Percentiles rank a stretch among this genome's conserved stretches.
Conservation (phyloP, 148 eudicot genomes). For the Bassia scoparia region DNA sequence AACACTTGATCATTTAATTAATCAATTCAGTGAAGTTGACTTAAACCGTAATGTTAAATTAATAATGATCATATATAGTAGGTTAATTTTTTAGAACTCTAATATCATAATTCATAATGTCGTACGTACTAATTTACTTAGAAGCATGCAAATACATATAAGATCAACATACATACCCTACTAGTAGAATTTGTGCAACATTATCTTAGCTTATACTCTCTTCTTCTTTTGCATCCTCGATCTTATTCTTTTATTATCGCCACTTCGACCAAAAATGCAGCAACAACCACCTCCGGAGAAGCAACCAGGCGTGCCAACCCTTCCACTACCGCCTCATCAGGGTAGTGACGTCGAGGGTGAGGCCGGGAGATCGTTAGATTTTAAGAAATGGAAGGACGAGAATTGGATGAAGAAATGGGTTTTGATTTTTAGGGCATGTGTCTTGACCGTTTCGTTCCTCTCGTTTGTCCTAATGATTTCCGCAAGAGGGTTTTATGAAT, state of each 20-base stretch:
- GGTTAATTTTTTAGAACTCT: no score
- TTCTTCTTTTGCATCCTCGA: not conserved
- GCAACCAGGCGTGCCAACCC: not conserved
- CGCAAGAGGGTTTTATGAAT: conserved; percentile 37
- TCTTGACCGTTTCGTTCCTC: conserved; percentile 45
- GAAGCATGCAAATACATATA: no score
- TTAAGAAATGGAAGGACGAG: conserved; percentile 36
- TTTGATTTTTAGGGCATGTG: conserved; percentile 35
- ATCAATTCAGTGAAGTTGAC: no score
- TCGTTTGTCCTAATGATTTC: conserved; percentile 61
- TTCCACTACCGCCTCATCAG: conserved; percentile 16
- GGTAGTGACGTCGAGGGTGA: conserved; percentile 25
- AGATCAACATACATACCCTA: no score
- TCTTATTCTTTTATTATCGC: not conserved
- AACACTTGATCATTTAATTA: no score
- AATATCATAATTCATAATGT: no score
- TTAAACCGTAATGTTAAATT: no score
- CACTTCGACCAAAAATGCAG: not conserved
- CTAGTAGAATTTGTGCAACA: no score
- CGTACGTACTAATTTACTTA: no score
- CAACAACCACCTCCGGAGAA: not conserved
- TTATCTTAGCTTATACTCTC: not conserved
- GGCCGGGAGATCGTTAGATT: not conserved
- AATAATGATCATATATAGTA: no score
- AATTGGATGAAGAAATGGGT: conserved; percentile 38